These are phyloP conservation scores for Hirschfeldia incana DNA, from an alignment of 345 rosid species.

Conservation along the genomic window DNA sequence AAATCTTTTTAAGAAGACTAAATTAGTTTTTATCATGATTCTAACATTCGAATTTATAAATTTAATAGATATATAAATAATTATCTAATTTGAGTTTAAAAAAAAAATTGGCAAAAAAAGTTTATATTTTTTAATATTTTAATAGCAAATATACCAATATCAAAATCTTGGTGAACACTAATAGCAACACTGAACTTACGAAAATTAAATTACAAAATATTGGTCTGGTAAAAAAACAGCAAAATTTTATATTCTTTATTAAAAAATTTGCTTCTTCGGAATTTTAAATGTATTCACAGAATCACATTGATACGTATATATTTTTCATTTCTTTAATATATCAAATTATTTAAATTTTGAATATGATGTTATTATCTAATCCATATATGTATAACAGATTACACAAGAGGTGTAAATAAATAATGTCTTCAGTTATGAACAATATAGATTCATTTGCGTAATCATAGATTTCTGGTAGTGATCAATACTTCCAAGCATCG, in stretches of 20 bases:
- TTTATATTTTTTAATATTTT: neutral
- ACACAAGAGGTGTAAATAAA: slow-evolving; percentile 5
- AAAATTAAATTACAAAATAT: neutral
- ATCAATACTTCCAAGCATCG: slow-evolving; percentile 23
- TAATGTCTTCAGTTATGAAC: neutral
- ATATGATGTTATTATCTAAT: neutral
- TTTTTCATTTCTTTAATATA: neutral
- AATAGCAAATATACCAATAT: neutral
- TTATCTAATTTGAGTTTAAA: neutral
- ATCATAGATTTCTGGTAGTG: neutral
- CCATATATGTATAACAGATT: neutral
- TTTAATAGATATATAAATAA: neutral
- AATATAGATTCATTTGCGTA: slow-evolving; percentile 13
- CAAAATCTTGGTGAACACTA: neutral
- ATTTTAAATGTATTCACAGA: neutral
- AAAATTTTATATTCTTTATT: neutral
- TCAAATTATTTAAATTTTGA: neutral
- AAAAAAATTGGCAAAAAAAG: too few relatives aligned
- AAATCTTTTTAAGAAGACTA: neutral
- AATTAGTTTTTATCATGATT: neutral
- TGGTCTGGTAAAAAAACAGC: neutral
- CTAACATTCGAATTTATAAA: neutral
- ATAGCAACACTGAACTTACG: neutral
- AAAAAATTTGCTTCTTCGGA: neutral
- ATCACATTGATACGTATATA: neutral